phyloP scores from a whole-genome alignment of 805 yeast species.

The Metschnikowia sp. region DNA sequence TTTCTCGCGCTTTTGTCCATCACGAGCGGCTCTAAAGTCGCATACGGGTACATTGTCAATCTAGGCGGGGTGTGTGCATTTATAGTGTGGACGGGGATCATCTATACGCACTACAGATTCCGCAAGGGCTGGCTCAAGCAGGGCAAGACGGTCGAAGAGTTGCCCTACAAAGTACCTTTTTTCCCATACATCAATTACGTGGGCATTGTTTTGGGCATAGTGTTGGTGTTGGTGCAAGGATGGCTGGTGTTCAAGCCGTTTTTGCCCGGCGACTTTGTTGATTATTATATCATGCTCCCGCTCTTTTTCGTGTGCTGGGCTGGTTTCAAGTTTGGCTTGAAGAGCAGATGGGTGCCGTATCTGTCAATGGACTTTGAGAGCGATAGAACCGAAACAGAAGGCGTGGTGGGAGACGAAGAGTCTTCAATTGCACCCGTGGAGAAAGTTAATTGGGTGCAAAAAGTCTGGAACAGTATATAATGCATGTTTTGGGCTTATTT shows the following conservation, averaged over 20 bases:
- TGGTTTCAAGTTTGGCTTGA: conserved; percentile 2
- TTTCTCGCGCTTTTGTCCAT: conserved; percentile 20
- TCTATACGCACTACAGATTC: conserved; percentile 18
- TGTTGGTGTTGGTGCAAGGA: conserved; percentile 22
- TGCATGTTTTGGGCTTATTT: no score
- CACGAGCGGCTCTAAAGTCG: conserved; percentile 16
- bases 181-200: conserved; percentile 18
- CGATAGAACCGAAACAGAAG: conserved; percentile 6
- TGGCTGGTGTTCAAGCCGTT: conserved; percentile 23
- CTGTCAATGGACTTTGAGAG: conserved; percentile 7
- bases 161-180: conserved; percentile 18
- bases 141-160: conserved; percentile 13
- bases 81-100: conserved; percentile 23
- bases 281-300: conserved; percentile 19
- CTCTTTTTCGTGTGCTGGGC: conserved; percentile 7
- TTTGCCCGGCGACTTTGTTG: conserved; percentile 20
- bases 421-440: not conserved
- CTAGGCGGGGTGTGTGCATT: conserved; percentile 21
- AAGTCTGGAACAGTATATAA: conserved; percentile 2
- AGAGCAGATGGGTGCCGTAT: conserved; percentile 3
- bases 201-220: conserved; percentile 14
- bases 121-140: conserved; percentile 21
- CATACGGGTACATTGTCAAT: conserved; percentile 19
- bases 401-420: not conserved
- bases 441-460: not conserved